A percentile compares a stretch with the other conserved stretches of the same genome.
Conservation (phyloP, 2,329 filamentous ascomycete genomes). For the Dactylonectria estremocensis region DNA sequence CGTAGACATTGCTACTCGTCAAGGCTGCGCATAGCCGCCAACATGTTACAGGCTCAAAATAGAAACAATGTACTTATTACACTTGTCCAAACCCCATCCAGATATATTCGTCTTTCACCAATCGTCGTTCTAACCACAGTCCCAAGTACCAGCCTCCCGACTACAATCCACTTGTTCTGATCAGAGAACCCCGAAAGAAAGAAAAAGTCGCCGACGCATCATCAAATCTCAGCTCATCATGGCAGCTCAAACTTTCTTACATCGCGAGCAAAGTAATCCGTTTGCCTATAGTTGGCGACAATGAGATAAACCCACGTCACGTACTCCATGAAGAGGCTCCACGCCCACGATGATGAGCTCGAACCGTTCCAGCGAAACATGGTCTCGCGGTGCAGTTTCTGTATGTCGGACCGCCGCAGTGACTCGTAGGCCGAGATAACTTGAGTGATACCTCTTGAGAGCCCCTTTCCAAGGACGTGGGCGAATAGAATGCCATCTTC, state of each 20-base stretch:
- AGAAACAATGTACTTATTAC: too few species aligned
- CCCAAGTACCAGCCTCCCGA: too few species aligned
- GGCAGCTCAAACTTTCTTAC: conserved; percentile 39
- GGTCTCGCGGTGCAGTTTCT: conserved; percentile 61
- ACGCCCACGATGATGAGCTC: conserved; percentile 35
- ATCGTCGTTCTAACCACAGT: too few species aligned
- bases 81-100: too few species aligned
- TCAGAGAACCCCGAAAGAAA: too few species aligned
- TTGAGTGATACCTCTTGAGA: conserved; percentile 54
- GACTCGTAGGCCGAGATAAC: conserved; percentile 64
- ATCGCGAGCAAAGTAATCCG: conserved; percentile 41
- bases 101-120: too few species aligned
- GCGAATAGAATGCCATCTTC: conserved; percentile 67
- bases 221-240: too few species aligned
- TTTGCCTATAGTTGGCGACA: conserved; percentile 31
- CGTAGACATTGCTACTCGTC: too few species aligned
- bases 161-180: too few species aligned
- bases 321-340: conserved; percentile 42
- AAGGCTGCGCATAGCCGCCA: too few species aligned
- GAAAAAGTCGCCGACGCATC: too few species aligned
- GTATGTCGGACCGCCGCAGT: conserved; percentile 60
- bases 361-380: conserved; percentile 41
- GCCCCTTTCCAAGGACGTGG: conserved; percentile 41
- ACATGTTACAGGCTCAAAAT: too few species aligned
- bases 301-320: conserved; percentile 45